phyloP scores from a whole-genome alignment of 176 grass and related monocot species.

The Cocos nucifera region DNA sequence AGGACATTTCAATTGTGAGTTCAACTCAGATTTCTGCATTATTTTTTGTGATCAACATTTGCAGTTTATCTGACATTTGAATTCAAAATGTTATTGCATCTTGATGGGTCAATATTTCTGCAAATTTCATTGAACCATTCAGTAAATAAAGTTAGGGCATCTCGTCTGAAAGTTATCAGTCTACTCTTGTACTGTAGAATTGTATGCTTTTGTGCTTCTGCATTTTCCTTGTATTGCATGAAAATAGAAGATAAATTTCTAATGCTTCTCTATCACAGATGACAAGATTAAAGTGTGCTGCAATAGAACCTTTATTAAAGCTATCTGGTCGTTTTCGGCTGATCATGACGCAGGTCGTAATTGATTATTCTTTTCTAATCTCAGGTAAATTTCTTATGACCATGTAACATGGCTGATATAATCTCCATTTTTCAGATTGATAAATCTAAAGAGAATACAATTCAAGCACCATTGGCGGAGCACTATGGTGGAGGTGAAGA shows the following conservation, averaged over 20 bases:
- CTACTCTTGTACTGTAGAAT: neutral
- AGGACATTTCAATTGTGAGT: no score
- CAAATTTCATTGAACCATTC: no score
- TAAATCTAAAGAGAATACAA: conserved; percentile 20
- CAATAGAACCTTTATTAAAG: conserved; percentile 52
- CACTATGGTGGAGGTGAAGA: conserved; percentile 8
- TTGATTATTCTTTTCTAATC: neutral
- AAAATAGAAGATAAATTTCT: neutral
- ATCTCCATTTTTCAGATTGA: conserved; percentile 32
- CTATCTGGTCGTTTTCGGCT: conserved; percentile 67
- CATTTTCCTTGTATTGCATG: no score
- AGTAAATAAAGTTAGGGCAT: no score
- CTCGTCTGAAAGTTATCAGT: no score
- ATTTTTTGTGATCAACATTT: no score
- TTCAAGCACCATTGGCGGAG: conserved; percentile 14
- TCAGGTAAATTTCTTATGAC: conserved; percentile 1
- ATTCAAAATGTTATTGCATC: no score
- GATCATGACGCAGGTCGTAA: conserved; percentile 56
- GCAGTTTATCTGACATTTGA: no score
- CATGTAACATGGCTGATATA: conserved; percentile 2
- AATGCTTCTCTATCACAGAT: conserved; percentile 27
- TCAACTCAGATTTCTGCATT: no score
- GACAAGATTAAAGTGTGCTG: conserved; percentile 37
- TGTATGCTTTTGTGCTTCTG: no score
- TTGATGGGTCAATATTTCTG: no score